Evolutionary conservation across 352 stramenopile species (phyloP), one percentile per base, ranked within the genome.

Genomic region (Globisporangium iwayamae): DNA sequence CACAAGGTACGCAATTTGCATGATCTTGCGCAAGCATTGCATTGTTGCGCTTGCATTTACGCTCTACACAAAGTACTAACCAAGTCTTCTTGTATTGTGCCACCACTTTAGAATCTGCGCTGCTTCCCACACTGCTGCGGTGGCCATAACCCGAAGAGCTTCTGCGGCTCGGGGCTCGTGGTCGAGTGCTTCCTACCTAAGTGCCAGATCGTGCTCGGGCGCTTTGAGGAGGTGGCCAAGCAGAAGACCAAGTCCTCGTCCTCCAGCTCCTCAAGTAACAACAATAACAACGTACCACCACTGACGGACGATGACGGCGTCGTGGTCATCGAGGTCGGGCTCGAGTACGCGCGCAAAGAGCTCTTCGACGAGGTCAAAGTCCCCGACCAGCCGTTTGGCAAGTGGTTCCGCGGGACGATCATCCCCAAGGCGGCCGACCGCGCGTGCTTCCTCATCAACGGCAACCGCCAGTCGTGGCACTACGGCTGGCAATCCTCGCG

Each of bases 81-180:
- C n/a, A 56, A 6, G n/a, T 41, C 16, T 41, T 41, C 0, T 43
- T 54, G 20, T 56, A 22, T 32, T 39, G 48, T 9, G 10, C 5
- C 14, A 22, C n/a, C 25, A 7, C 32, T 52, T 25, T 41, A 87
- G 80, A 91, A 91, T 65, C 63, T 91, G 14, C 83, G 83, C 2
- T 94, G 85, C 62, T 94, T 94, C 71, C 85, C 85, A 13, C 85
- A 94, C 61, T 94, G 85, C 68, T 94, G 85, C 54, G 79, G 82
- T 4, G 85, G 85, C 0, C 85, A 94, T 69, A 91, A 91, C 63
- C 84, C 83, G 32, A 94, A 92, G 72, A 94, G 83, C 60, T 94
- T 94, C 60, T 94, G 85, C 53, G 85, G 85, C 51, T 88, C 85
- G 0, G 85, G 85, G 1, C 78, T 94, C 43, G 73, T 90, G 2